These are phyloP conservation scores for Acacia melanoxylon DNA, from an alignment of 306 rosid species.

Conservation along the genomic window DNA sequence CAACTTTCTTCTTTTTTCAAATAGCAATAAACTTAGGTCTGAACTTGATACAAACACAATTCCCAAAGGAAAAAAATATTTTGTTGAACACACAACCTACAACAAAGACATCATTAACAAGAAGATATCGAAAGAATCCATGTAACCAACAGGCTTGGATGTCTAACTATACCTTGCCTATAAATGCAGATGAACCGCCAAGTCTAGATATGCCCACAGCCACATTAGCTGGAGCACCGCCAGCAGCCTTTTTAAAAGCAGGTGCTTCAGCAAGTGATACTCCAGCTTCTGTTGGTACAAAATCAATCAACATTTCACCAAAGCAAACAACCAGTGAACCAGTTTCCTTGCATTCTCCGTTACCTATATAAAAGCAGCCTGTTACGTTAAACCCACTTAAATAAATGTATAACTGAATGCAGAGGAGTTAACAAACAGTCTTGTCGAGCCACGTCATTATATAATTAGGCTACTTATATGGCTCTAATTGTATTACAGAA, in stretches of 20 bases:
- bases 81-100: background rate
- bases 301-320: constrained; percentile 85
- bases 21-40: too few relatives aligned
- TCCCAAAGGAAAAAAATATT: background rate
- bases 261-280: constrained; percentile 94
- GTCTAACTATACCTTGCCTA: constrained; percentile 70
- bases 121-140: background rate
- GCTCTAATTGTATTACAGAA: background rate
- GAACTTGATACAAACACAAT: background rate
- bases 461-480: background rate
- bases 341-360: constrained; percentile 31
- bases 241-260: constrained; percentile 89
- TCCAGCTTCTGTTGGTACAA: constrained; percentile 84
- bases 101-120: background rate
- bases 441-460: background rate
- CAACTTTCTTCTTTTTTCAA: too few relatives aligned
- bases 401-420: background rate
- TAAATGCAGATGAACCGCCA: constrained; percentile 81
- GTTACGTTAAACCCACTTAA: constrained; percentile 27
- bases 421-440: background rate
- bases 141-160: constrained; percentile 10
- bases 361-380: constrained; percentile 36
- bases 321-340: constrained; percentile 71
- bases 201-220: constrained; percentile 83
- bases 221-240: constrained; percentile 98